Percentiles rank a stretch among this genome's conserved stretches.
phyloP scores from a whole-genome alignment of 2,329 filamentous ascomycete genomes.

The Rasamsonia emersonii region DNA sequence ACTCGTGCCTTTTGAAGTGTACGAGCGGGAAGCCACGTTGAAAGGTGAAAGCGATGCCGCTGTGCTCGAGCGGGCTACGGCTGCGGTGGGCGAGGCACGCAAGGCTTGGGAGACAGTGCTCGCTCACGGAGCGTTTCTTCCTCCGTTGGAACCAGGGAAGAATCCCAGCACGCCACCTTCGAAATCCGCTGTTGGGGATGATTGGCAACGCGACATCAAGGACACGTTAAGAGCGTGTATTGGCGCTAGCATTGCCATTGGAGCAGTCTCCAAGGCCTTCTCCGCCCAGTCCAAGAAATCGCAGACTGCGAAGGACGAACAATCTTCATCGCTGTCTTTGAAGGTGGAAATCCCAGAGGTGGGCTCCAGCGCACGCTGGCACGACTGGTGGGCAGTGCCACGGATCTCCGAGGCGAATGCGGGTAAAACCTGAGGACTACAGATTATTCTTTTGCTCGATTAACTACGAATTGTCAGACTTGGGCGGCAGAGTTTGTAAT shows the following conservation, averaged over 20 bases:
- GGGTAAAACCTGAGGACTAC: background rate
- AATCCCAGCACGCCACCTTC: conserved; percentile 2
- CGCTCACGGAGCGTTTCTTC: conserved; percentile 27
- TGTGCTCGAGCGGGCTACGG: conserved; percentile 32
- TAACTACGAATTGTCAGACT: too few species aligned
- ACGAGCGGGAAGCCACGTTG: conserved; percentile 37
- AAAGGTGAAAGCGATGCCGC: conserved; percentile 35
- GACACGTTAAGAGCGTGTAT: conserved; percentile 62
- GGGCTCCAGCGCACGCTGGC: conserved; percentile 34
- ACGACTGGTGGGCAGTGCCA: conserved; percentile 39
- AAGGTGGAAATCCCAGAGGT: conserved; percentile 29
- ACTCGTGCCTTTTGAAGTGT: conserved; percentile 57
- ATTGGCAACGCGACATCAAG: conserved; percentile 54
- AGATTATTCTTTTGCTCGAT: too few species aligned
- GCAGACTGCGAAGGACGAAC: conserved; percentile 1
- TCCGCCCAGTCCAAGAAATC: conserved; percentile 24
- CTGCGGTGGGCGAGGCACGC: conserved; percentile 31
- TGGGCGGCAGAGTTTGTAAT: too few species aligned
- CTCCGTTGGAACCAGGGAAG: conserved; percentile 3
- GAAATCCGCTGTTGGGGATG: conserved; percentile 46
- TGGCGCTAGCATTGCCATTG: conserved; percentile 57
- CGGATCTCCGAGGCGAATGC: conserved; percentile 18
- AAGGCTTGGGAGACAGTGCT: conserved; percentile 36
- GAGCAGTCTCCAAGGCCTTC: conserved; percentile 50
- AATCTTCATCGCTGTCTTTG: conserved; percentile 16